These are phyloP conservation scores for Davidsoniella eucalypti DNA, from an alignment of 2,329 filamentous ascomycete genomes.

Conservation along the genomic window DNA sequence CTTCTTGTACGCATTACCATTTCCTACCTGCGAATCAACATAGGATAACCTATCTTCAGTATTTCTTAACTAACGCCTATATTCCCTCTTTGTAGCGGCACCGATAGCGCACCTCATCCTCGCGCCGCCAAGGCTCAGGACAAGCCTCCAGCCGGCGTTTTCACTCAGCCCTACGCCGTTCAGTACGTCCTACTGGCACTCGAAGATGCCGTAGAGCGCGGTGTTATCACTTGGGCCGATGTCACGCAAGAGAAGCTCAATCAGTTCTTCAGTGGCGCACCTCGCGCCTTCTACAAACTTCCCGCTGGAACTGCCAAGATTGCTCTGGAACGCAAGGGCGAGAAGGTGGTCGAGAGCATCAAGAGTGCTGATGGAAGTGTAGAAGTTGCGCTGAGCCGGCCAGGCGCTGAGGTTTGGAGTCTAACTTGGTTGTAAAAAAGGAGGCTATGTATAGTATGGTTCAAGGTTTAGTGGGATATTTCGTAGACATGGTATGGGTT, in stretches of 20 bases:
- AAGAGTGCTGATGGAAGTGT: constrained; percentile 22
- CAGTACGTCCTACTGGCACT: constrained; percentile 46
- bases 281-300: constrained; percentile 36
- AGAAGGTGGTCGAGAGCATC: constrained; percentile 25
- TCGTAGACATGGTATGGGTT: too few relatives aligned
- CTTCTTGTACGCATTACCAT: constrained; percentile 43
- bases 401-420: constrained; percentile 26
- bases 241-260: constrained; percentile 38
- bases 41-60: too few relatives aligned
- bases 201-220: constrained; percentile 41
- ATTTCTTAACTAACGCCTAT: not conserved
- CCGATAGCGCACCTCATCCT: constrained; percentile 49
- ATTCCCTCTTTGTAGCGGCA: constrained; percentile 23
- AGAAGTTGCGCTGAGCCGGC: constrained; percentile 29
- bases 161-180: constrained; percentile 57
- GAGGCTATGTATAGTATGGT: not conserved
- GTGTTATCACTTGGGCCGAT: constrained; percentile 32
- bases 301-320: constrained; percentile 20
- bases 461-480: too few relatives aligned
- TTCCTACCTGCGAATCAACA: not conserved
- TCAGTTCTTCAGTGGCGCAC: constrained; percentile 36
- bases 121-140: constrained; percentile 39
- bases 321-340: constrained; percentile 25
- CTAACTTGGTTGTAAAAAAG: constrained; percentile 21
- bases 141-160: constrained; percentile 55